Conservation (phyloP, 2,329 filamentous ascomycete genomes). For the Thielaviopsis populi region DNA sequence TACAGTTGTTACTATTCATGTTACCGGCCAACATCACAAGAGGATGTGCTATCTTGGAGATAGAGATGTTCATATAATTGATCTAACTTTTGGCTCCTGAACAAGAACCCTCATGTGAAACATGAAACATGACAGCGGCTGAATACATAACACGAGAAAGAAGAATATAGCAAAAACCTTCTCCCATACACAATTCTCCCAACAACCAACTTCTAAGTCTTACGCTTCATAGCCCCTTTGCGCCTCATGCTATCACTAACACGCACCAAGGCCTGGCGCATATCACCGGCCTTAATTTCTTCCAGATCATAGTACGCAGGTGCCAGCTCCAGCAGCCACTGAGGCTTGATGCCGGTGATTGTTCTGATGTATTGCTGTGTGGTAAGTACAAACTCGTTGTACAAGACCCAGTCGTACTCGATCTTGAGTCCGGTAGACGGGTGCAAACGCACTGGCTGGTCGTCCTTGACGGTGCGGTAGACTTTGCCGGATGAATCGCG, state of each 20-base stretch:
- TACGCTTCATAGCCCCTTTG: constrained; percentile 39
- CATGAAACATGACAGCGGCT: background rate
- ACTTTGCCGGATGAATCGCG: constrained; percentile 76
- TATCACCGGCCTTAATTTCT: constrained; percentile 71
- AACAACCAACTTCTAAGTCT: constrained; percentile 12
- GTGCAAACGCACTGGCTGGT: constrained; percentile 84
- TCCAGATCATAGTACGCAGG: constrained; percentile 82
- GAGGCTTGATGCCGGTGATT: constrained; percentile 77
- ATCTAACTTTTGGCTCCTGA: background rate
- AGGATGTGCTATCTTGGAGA: constrained; percentile 6
- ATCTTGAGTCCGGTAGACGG: constrained; percentile 79
- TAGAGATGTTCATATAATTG: background rate
- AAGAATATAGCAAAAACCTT: constrained; percentile 1
- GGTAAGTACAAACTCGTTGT: constrained; percentile 96
- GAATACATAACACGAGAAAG: background rate
- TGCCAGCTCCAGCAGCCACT: constrained; percentile 93
- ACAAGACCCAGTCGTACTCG: constrained; percentile 91
- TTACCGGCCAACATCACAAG: background rate
- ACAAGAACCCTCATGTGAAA: background rate
- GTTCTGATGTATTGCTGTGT: constrained; percentile 97
- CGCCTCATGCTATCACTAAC: constrained; percentile 46
- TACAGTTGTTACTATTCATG: background rate
- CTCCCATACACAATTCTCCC: background rate
- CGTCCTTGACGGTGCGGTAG: constrained; percentile 92
- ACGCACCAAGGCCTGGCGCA: constrained; percentile 51